phyloP scores from a whole-genome alignment of 768 basidiomycete species.

The Neoboletus subvelutipes region DNA sequence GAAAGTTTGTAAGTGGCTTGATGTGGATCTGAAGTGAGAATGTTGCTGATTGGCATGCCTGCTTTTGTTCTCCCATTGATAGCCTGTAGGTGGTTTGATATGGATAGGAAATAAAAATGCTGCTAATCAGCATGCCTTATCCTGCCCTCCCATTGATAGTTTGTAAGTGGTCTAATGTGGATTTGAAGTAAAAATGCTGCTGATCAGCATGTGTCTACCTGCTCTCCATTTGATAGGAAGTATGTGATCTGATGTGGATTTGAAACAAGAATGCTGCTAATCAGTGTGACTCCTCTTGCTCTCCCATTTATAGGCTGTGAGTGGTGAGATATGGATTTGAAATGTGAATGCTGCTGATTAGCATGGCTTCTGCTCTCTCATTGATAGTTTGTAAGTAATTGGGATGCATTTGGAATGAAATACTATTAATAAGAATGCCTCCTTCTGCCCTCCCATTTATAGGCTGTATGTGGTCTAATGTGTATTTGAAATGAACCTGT shows the following conservation, averaged over 20 bases:
- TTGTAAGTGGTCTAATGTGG: too few species aligned
- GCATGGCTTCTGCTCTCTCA: background rate
- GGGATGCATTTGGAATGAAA: background rate
- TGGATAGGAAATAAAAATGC: background rate
- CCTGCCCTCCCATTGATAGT: background rate
- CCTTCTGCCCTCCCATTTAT: background rate
- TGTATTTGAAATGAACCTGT: background rate
- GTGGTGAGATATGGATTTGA: background rate
- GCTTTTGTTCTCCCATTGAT: background rate
- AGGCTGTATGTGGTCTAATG: too few species aligned
- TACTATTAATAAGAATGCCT: too few species aligned
- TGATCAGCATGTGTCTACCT: background rate
- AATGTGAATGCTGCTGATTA: too few species aligned
- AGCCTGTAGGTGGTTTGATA: background rate
- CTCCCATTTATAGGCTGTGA: background rate
- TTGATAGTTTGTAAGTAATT: too few species aligned
- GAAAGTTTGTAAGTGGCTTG: background rate
- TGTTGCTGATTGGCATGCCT: background rate
- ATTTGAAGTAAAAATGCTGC: background rate
- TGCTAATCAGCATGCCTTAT: background rate
- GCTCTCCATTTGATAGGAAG: too few species aligned
- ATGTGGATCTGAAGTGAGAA: background rate
- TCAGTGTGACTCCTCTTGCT: too few species aligned
- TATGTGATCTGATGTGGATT: too few species aligned
- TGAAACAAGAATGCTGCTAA: too few species aligned